Conservation (phyloP, 2,329 filamentous ascomycete genomes). For the Didymosphaeria variabile region DNA sequence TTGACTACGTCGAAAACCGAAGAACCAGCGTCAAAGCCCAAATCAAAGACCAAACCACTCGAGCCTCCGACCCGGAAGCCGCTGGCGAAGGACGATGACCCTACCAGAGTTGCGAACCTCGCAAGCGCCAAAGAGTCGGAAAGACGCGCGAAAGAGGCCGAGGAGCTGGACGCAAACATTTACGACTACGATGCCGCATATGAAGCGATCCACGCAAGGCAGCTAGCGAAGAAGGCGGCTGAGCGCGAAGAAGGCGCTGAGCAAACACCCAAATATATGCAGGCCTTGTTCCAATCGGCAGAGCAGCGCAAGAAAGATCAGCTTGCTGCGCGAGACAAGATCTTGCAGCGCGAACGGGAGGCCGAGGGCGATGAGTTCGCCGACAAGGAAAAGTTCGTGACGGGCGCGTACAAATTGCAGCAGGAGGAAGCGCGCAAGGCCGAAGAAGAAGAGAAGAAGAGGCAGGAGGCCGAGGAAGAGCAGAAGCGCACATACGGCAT, state of each 20-base stretch:
- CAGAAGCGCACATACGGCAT: slow-evolving; percentile 75
- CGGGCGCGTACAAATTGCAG: slow-evolving; percentile 81
- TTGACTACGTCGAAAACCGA: slow-evolving; percentile 36
- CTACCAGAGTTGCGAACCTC: slow-evolving; percentile 66
- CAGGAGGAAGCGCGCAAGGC: slow-evolving; percentile 76
- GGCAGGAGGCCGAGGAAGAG: slow-evolving; percentile 71
- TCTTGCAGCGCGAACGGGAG: slow-evolving; percentile 78
- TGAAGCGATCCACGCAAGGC: slow-evolving; percentile 72
- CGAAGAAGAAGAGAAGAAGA: slow-evolving; percentile 74
- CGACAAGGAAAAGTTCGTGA: slow-evolving; percentile 88
- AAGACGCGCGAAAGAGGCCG: slow-evolving; percentile 70
- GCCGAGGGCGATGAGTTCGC: slow-evolving; percentile 82
- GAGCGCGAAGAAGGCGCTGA: slow-evolving; percentile 64
- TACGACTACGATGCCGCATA: slow-evolving; percentile 89
- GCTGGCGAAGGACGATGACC: slow-evolving; percentile 42
- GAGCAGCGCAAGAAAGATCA: slow-evolving; percentile 80
- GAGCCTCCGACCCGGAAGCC: slow-evolving; percentile 51
- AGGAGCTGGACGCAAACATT: slow-evolving; percentile 74
- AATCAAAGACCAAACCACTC: slow-evolving; percentile 43
- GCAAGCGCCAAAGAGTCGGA: slow-evolving; percentile 71
- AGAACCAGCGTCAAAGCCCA: slow-evolving; percentile 38
- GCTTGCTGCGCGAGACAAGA: slow-evolving; percentile 80
- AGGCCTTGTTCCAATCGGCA: slow-evolving; percentile 74
- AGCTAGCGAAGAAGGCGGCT: slow-evolving; percentile 65
- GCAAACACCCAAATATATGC: slow-evolving; percentile 81